Base-by-base conservation (phyloP, 1,139 yeast genomes). In the Saccharomyces hybrid region DNA sequence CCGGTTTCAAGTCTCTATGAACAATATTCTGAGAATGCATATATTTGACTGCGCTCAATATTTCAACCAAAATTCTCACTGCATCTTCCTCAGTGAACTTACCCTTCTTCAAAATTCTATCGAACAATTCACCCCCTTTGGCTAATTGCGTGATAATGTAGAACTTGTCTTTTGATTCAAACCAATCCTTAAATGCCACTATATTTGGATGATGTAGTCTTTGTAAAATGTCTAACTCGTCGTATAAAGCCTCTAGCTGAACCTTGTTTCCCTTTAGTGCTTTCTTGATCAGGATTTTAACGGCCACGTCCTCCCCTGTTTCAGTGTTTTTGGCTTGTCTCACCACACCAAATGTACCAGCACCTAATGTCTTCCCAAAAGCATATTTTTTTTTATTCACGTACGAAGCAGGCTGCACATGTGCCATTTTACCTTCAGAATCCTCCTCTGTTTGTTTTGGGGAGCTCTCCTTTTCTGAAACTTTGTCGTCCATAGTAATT, bases 1-100 rank as follows among this genome's bases (percentile, higher is more conserved):
- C 97, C 0, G 96, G 97, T 73, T 90, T 90, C 61, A 90, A 76
- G 69, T 90, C 97, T 53, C 97, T 79, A 69, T 90, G 97, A 5
- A 90, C 96, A 66, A 90, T 87, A 69, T 88, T 80, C 59, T 76
- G 74, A 34, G 74, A 70, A 66, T 90, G 97, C 56, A 90, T 76
- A 66, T 90, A 90, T 51, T 76, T 74, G 47, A 90, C 76, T 1
- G 96, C 96, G 53, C 80, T 80, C 50, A 89, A 73, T 55, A 89
- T 78, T 67, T 90, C 95, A 9, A 76, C 73, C 28, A 90, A 73
- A 29, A 88, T 84, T 53, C 74, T 67, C 1, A 85, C 83, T 1
- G 96, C 97, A 68, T 90, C 96, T 58, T 76, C 79, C 68, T 90
- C 97, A 2, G 96, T 87, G 68, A 88, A 90, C 53, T 82, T 78